phyloP scores from a whole-genome alignment of 345 rosid species.

The Moringa oleifera region DNA sequence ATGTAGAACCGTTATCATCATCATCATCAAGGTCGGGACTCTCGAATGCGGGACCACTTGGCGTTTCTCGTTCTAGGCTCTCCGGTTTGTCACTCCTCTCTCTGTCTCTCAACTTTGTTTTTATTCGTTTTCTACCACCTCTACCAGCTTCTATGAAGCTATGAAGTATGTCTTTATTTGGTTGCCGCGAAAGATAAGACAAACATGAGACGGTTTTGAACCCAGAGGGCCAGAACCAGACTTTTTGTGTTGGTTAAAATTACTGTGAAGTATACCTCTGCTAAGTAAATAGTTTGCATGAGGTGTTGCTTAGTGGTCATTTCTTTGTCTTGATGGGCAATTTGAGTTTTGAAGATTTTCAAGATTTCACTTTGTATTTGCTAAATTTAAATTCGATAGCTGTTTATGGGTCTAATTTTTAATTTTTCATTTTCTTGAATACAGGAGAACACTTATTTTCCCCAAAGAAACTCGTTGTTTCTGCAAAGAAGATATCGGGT shows the following conservation, averaged over 20 bases:
- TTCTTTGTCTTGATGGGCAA: no score
- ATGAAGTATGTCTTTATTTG: neutral
- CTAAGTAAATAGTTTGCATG: neutral
- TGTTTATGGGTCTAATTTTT: neutral
- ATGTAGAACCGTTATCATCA: slow-evolving; percentile 19
- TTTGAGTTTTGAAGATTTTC: no score
- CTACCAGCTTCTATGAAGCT: neutral
- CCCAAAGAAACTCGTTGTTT: slow-evolving; percentile 28
- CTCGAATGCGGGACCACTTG: slow-evolving; percentile 33
- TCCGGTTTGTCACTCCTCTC: slow-evolving; percentile 30
- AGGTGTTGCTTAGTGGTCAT: no score
- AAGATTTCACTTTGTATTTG: neutral
- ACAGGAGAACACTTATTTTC: slow-evolving; percentile 25
- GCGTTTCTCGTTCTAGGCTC: slow-evolving; percentile 28
- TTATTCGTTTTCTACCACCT: slow-evolving; percentile 1
- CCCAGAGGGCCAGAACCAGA: no score
- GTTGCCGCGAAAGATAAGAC: neutral
- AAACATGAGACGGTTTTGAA: neutral
- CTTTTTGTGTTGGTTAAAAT: neutral
- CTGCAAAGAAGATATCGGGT: slow-evolving; percentile 48
- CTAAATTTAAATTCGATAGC: neutral
- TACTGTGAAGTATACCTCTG: neutral
- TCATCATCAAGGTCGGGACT: slow-evolving; percentile 26
- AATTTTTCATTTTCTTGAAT: slow-evolving; percentile 7
- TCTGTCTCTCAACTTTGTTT: neutral